These are phyloP conservation scores for Fusarium domesticum DNA, from an alignment of 2,329 filamentous ascomycete genomes.

Conservation along the genomic window DNA sequence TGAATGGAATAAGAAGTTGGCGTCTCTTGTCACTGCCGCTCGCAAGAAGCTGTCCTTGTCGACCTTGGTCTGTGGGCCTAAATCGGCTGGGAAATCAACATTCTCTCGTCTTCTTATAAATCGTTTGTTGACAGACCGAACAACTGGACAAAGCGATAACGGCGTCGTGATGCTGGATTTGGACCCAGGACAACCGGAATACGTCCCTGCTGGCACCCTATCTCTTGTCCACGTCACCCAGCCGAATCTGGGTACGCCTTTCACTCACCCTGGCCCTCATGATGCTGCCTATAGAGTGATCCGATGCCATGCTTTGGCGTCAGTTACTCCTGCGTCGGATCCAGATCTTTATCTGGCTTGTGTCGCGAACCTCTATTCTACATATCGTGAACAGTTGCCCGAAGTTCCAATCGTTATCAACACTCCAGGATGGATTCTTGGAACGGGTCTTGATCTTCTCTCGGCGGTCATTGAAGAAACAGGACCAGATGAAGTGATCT, in stretches of 20 bases:
- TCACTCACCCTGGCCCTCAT: slow-evolving; percentile 53
- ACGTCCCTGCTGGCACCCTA: slow-evolving; percentile 65
- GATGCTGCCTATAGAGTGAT: slow-evolving; percentile 42
- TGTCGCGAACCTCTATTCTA: slow-evolving; percentile 58
- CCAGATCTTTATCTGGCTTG: slow-evolving; percentile 65
- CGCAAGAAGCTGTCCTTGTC: slow-evolving; percentile 37
- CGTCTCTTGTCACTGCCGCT: slow-evolving; percentile 37
- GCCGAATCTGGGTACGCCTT: slow-evolving; percentile 65
- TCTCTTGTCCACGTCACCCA: slow-evolving; percentile 61
- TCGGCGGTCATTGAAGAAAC: slow-evolving; percentile 53
- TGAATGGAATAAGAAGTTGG: slow-evolving; percentile 60
- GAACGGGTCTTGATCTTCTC: slow-evolving; percentile 65
- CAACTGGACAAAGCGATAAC: slow-evolving; percentile 8
- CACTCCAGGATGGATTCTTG: slow-evolving; percentile 70
- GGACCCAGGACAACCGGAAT: slow-evolving; percentile 76
- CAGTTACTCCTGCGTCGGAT: slow-evolving; percentile 63
- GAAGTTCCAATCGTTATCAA: slow-evolving; percentile 65
- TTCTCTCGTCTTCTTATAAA: slow-evolving; percentile 67
- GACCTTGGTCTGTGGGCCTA: slow-evolving; percentile 65
- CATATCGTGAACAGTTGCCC: slow-evolving; percentile 49
- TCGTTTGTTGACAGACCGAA: slow-evolving; percentile 53
- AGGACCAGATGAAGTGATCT: slow-evolving; percentile 60
- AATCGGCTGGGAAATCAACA: slow-evolving; percentile 73
- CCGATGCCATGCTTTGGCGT: slow-evolving; percentile 64
- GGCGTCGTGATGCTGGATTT: slow-evolving; percentile 65